Conservation (phyloP, 2,329 filamentous ascomycete species). For the Ploettnerulaceae sp. region DNA sequence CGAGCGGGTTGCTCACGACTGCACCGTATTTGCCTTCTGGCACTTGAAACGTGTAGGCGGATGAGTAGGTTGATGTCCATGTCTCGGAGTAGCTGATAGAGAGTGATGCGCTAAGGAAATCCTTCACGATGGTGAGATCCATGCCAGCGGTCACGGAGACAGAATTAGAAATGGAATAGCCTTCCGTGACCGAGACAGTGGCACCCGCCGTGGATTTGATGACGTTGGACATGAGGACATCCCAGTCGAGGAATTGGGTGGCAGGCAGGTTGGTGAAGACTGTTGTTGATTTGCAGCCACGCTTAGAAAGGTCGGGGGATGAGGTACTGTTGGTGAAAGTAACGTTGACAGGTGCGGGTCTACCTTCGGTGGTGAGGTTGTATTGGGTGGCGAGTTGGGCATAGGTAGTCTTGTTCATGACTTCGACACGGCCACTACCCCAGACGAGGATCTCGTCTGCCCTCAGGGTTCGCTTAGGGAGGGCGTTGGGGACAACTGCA, state of each 20-base stretch:
- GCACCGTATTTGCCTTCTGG: conserved; percentile 37
- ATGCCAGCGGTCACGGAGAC: conserved; percentile 27
- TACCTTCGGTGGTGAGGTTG: conserved; percentile 6
- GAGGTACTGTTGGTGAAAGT: not conserved
- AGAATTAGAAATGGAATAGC: conserved; percentile 35
- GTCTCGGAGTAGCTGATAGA: conserved; percentile 30
- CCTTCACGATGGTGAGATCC: conserved; percentile 26
- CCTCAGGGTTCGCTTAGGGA: conserved; percentile 13
- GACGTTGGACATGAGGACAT: conserved; percentile 37
- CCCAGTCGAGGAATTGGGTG: conserved; percentile 37
- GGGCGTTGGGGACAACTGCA: conserved; percentile 6
- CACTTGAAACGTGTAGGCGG: conserved; percentile 33
- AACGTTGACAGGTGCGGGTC: not conserved
- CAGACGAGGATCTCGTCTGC: conserved; percentile 29
- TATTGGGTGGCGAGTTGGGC: conserved; percentile 17
- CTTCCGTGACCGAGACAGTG: conserved; percentile 33
- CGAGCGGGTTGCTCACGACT: conserved; percentile 38
- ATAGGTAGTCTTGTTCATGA: conserved; percentile 31
- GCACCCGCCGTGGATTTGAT: conserved; percentile 31
- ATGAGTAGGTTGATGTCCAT: conserved; percentile 35
- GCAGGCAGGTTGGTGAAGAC: conserved; percentile 27
- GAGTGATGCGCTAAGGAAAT: conserved; percentile 28
- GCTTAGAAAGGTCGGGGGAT: not conserved
- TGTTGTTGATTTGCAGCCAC: conserved; percentile 19
- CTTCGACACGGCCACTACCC: conserved; percentile 23